Conservation (phyloP, 176 grass and related monocot genomes). For the Aegilops longissima region DNA sequence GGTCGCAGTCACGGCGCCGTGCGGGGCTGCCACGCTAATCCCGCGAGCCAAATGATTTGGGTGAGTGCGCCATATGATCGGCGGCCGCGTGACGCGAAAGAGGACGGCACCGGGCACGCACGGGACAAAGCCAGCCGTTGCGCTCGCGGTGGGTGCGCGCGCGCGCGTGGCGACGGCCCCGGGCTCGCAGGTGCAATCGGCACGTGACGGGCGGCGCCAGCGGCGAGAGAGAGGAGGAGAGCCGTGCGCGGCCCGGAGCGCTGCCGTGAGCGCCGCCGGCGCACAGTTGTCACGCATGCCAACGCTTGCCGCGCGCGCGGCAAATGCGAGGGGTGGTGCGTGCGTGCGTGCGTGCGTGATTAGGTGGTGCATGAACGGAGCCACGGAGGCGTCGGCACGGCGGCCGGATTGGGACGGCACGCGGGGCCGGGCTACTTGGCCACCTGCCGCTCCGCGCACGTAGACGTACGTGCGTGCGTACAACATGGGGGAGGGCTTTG, state of each 20-base stretch:
- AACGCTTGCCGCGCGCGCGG: too few relatives aligned
- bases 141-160: too few relatives aligned
- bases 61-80: not conserved
- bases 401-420: not conserved
- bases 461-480: not conserved
- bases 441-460: not conserved
- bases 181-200: not conserved
- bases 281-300: too few relatives aligned
- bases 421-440: constrained; percentile 4
- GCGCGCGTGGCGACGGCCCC: too few relatives aligned
- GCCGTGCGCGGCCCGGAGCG: not conserved
- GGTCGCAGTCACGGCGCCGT: not conserved
- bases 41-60: not conserved
- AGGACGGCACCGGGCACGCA: not conserved
- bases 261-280: too few relatives aligned
- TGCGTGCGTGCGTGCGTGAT: too few relatives aligned
- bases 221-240: not conserved
- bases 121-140: too few relatives aligned
- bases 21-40: not conserved
- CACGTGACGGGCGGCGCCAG: not conserved
- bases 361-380: too few relatives aligned
- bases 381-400: not conserved
- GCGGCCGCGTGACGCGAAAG: not conserved
- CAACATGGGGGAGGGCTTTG: not conserved
- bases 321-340: too few relatives aligned